Evolutionary conservation across 371 early-diverging fungal genomes (phyloP).

Genomic region (Rhizopus sp.): DNA sequence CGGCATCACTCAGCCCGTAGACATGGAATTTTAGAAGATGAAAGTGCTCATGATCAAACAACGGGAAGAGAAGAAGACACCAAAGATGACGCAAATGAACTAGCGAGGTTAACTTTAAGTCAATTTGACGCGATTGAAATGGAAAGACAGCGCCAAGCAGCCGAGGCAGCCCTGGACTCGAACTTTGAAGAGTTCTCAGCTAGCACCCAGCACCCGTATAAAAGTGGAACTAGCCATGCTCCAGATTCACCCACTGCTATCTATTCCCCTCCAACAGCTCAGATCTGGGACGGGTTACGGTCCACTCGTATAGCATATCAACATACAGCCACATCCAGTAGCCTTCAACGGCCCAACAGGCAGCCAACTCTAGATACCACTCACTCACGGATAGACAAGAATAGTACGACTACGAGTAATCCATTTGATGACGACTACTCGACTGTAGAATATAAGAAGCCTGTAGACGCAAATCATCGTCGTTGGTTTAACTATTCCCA

Average conservation of each 20-base stretch:
- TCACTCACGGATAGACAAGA: constrained; percentile 21
- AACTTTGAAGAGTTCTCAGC: constrained; percentile 46
- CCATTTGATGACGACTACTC: constrained; percentile 43
- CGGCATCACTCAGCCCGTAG: constrained; percentile 16
- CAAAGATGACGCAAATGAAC: constrained; percentile 16
- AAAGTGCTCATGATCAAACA: background rate
- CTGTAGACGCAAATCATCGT: constrained; percentile 6
- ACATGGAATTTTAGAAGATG: constrained; percentile 41
- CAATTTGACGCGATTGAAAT: constrained; percentile 44
- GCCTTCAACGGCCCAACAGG: constrained; percentile 1
- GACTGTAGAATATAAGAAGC: constrained; percentile 3
- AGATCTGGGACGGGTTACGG: constrained; percentile 32
- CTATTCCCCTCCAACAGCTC: constrained; percentile 31
- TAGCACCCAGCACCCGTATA: constrained; percentile 21
- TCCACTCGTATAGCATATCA: constrained; percentile 17
- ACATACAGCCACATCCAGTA: constrained; percentile 4
- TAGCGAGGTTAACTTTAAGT: constrained; percentile 30
- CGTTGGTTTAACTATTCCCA: constrained; percentile 40
- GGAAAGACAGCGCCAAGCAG: constrained; percentile 33
- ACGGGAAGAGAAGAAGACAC: constrained; percentile 6
- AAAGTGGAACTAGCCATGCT: background rate
- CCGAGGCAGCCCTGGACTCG: constrained; percentile 48
- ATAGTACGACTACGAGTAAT: constrained; percentile 20
- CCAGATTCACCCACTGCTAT: background rate
- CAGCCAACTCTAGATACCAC: background rate